Evolutionary conservation across 2,329 filamentous ascomycete genomes (phyloP).

Genomic region (Stachybotrys chlorohalonatus): DNA sequence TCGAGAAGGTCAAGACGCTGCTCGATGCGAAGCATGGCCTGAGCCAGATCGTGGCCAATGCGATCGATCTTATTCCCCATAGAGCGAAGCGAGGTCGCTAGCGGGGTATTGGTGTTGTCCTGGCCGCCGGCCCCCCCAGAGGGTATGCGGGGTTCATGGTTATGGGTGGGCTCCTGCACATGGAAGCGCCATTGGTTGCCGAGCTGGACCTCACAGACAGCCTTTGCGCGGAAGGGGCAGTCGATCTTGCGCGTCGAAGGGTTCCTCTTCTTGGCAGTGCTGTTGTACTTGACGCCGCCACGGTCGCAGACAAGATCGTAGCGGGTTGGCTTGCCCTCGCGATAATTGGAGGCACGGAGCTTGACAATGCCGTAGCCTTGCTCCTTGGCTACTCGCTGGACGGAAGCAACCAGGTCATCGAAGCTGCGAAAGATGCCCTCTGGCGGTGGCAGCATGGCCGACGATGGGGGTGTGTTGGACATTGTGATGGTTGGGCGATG

Average conservation of each 20-base stretch:
- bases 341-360: conserved; percentile 53
- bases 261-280: conserved; percentile 56
- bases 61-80: conserved; percentile 52
- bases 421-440: conserved; percentile 53
- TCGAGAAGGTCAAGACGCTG: conserved; percentile 41
- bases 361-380: conserved; percentile 56
- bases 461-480: neutral
- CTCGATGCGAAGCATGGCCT: conserved; percentile 42
- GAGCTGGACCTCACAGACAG: conserved; percentile 53
- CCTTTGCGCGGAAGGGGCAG: conserved; percentile 54
- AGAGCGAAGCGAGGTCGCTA: conserved; percentile 48
- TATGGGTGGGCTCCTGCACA: conserved; percentile 50
- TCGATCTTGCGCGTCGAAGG: conserved; percentile 56
- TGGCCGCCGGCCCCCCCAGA: conserved; percentile 43
- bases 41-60: conserved; percentile 45
- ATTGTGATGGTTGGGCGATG: neutral
- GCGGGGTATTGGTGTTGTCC: conserved; percentile 47
- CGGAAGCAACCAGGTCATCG: conserved; percentile 47
- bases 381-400: conserved; percentile 52
- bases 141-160: conserved; percentile 50
- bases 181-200: conserved; percentile 57
- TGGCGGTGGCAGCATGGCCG: conserved; percentile 34
- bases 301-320: conserved; percentile 56
- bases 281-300: conserved; percentile 55
- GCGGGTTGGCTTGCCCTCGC: conserved; percentile 51